Base-by-base conservation (phyloP, 768 basidiomycete genomes). In the Clitopilus passeckerianus region DNA sequence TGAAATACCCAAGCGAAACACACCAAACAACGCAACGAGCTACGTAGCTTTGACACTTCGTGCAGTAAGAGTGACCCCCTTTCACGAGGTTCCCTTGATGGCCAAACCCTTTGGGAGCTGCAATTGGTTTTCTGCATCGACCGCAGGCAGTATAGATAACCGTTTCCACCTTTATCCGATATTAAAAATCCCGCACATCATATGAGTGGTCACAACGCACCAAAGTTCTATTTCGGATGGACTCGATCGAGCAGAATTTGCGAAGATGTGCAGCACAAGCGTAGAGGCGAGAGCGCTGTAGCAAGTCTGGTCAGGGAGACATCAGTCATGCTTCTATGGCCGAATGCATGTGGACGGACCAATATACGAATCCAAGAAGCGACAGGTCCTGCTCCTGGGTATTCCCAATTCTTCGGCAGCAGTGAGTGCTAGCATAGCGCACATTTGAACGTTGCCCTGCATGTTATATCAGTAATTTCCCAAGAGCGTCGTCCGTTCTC, bases 401-500 rank as follows among this genome's bases (percentile, higher is more conserved):
- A 90, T 68, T 35, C 66, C 63, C 44, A 94, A 72, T 66, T 91
- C 88, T 46, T 76, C 65, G 0, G 80, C 75, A 6, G 86, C 89
- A 18, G 93, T 72, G 0, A 90, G 66, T 2, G 83, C 77, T 15
- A 93, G 67, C 78, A 90, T 83, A 0, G 89, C 84, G 70, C 90
- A 92, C 78, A 86, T 89, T 66, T 92, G 91, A 1, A 91, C 75
- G 65, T 93, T 87, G 14, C 91, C 91, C 87, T 92, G 59, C 14
- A 20, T 50, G 58, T 64, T 24, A 62, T 24, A 59, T 44, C 20
- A 60, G 16, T n/a, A 56, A 35, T 18, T 54, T 12, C 9, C n/a
- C n/a, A n/a, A n/a, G n/a, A n/a, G n/a, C n/a, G n/a, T n/a, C n/a
- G n/a, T n/a, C n/a, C 53, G 34, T 5, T 18, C 43, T 23, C 33